Evolutionary conservation across 208 protist genomes (phyloP).

Genomic region (Trypanosoma lewisi): DNA sequence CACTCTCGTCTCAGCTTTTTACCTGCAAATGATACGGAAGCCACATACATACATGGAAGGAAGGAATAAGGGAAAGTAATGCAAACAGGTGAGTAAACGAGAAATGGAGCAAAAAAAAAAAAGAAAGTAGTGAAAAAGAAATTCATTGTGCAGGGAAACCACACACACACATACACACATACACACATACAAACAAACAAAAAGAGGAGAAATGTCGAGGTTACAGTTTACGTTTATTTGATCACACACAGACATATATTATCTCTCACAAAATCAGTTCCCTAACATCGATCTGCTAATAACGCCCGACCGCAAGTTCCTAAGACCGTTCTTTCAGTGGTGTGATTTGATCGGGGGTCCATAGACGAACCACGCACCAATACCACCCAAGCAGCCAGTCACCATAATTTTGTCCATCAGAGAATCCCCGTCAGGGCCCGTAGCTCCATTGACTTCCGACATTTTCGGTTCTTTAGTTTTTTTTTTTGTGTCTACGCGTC

Average conservation of each 20-base stretch:
- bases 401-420: conserved; percentile 69
- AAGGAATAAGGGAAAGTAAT: too few species aligned
- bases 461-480: conserved; percentile 7
- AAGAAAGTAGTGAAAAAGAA: background rate
- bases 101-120: background rate
- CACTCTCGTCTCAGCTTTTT: too few species aligned
- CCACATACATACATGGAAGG: too few species aligned
- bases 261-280: too few species aligned
- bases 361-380: conserved; percentile 57
- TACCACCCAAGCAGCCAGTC: conserved; percentile 27
- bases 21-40: too few species aligned
- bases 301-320: background rate
- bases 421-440: conserved; percentile 54
- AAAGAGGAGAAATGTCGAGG: background rate
- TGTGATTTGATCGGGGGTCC: conserved; percentile 61
- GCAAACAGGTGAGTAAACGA: background rate
- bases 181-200: conserved; percentile 15
- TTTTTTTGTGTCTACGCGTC: conserved; percentile 17
- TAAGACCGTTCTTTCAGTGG: conserved; percentile 37
- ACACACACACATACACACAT: too few species aligned
- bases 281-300: conserved; percentile 16
- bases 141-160: background rate
- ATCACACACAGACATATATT: background rate
- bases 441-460: conserved; percentile 55
- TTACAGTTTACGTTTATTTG: background rate